A percentile compares a stretch with the other conserved stretches of the same genome.
Conservation (phyloP, 2,329 filamentous ascomycete genomes). For the Colletotrichum sidae region DNA sequence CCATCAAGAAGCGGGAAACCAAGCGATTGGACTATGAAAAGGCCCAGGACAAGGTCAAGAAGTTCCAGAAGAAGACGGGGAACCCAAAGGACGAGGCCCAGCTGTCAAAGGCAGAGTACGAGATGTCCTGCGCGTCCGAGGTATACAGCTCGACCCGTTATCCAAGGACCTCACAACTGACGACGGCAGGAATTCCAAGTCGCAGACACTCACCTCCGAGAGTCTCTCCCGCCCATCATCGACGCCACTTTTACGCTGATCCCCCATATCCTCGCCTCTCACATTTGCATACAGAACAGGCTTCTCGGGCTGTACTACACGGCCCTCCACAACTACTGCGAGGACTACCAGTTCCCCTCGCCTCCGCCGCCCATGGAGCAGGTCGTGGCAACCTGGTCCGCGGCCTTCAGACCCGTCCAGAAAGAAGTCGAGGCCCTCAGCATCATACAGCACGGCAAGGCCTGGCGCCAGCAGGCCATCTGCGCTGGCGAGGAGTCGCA, state of each 20-base stretch:
- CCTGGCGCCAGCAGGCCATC: conserved; percentile 62
- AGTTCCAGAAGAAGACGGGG: conserved; percentile 75
- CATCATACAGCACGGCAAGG: conserved; percentile 75
- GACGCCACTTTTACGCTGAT: conserved; percentile 78
- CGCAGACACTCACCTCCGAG: conserved; percentile 79
- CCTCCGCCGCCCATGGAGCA: conserved; percentile 79
- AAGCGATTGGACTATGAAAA: conserved; percentile 86
- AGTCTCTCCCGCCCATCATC: conserved; percentile 78
- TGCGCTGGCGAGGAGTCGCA: conserved; percentile 48
- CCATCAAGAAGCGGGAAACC: conserved; percentile 87
- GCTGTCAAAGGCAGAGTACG: conserved; percentile 77
- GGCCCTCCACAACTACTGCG: conserved; percentile 77
- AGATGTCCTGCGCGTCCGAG: conserved; percentile 73
- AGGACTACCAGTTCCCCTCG: conserved; percentile 75
- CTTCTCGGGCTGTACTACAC: conserved; percentile 85
- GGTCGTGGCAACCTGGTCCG: conserved; percentile 75
- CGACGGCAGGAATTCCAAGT: conserved; percentile 73
- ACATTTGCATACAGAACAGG: conserved; percentile 82
- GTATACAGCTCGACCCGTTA: conserved; percentile 49
- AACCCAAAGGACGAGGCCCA: conserved; percentile 79
- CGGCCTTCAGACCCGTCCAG: conserved; percentile 71
- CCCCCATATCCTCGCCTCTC: conserved; percentile 75
- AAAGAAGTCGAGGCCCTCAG: conserved; percentile 74
- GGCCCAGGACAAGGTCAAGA: conserved; percentile 77
- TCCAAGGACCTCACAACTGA: neutral